Conservation (phyloP, 345 rosid species). For the Gossypium bickii region DNA sequence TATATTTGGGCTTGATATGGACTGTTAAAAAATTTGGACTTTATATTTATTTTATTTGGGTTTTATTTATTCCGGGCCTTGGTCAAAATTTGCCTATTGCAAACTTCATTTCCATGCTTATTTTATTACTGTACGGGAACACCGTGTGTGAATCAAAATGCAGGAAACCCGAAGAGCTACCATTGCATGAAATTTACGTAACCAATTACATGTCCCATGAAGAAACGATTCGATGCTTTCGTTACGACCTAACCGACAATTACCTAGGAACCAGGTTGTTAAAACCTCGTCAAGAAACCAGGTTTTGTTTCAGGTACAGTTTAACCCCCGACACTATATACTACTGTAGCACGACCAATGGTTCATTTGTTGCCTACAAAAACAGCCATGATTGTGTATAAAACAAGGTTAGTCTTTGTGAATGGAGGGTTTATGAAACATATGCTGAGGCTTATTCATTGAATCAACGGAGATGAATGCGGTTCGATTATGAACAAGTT, state of each 20-base stretch:
- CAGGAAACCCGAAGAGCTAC: background rate
- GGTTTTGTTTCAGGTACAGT: background rate
- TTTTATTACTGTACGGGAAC: background rate
- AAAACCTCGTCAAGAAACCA: background rate
- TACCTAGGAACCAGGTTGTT: background rate
- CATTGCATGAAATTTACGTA: constrained; percentile 3
- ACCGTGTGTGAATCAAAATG: background rate
- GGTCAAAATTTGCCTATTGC: too few relatives aligned
- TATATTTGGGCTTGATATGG: too few relatives aligned
- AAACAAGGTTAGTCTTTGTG: constrained; percentile 1
- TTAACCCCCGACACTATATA: background rate
- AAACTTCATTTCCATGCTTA: background rate
- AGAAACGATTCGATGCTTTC: background rate
- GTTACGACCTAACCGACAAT: background rate
- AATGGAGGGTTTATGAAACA: background rate
- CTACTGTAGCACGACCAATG: background rate
- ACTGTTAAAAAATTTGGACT: too few relatives aligned
- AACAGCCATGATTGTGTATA: background rate
- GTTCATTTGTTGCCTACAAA: constrained; percentile 3
- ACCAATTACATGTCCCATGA: background rate
- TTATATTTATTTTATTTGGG: too few relatives aligned
- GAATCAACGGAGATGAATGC: background rate
- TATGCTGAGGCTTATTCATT: constrained; percentile 2
- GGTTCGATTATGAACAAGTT: background rate
- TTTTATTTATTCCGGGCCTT: too few relatives aligned